Evolutionary conservation across 1,139 yeast species (phyloP), one percentile per base, ranked within the genome.

Genomic region (Debaryomycetaceae sp.): DNA sequence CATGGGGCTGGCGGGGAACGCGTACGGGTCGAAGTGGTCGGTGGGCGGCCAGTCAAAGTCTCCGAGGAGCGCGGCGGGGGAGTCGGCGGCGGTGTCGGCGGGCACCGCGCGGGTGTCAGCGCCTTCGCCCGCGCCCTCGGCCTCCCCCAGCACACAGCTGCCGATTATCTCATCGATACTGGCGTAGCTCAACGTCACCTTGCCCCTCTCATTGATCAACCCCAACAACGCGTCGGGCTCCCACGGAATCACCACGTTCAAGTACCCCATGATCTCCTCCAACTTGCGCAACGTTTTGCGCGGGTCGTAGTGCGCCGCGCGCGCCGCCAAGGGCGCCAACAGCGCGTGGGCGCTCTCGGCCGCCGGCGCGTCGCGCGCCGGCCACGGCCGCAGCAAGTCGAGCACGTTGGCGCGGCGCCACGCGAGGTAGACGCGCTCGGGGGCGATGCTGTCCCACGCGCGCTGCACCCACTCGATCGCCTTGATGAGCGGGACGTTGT

Each of bases 131-230:
- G 32, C 39, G 16, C 35, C 42, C 11, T 41, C 44, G 27, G 31
- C 37, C 0, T 50, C 40, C 35, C 73, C 79, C 48, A 71, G 71
- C 8, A 75, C 60, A 42, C 83, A 76, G 49, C 82, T 72, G 16
- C 77, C 76, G 3, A 78, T 75, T 28, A 78, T 68, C 41, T 78
- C 84, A 36, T 72, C 79, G 31, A 75, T 74, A n/a, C 83, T 75
- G 9, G 71, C 61, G 46, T 77, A 78, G 37, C 61, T 64, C n/a
- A 65, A 46, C 2, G 74, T 71, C 17, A 75, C 67, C 42, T 69
- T 71, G 25, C 74, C 76, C 35, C 76, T 58, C 48, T 78, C 85
- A 33, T 76, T 71, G 6, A 75, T 72, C 29, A 78, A 53, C 19
- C 77, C 79, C 29, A 77, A 44, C 19, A 78, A 49, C 40, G 74